Evolutionary conservation across 73 alveolate species (phyloP), one percentile per base, ranked within the genome.

Genomic region (Paramecium tetraurelia): DNA sequence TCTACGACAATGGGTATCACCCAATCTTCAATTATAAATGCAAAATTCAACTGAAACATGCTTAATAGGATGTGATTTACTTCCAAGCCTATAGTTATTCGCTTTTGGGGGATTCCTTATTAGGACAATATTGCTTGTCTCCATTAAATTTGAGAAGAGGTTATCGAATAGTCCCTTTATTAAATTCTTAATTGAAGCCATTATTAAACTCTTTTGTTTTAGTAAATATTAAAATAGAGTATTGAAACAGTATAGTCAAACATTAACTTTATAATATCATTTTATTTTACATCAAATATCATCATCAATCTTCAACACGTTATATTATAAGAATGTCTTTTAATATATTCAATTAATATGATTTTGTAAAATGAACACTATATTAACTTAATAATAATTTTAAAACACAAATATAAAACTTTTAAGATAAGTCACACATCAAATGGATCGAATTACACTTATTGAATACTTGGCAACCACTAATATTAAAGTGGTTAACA

Each of bases 21-120:
- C 89, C 89, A 27, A 68, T 77, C 14, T 77, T 77, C n/a, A 77
- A 41, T 77, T 77, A 77, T 31, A 41, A 77, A 35, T 77, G 89
- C 48, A n/a, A 77, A 44, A 77, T 77, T 14, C 7, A 20, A 77
- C 38, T 77, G 4, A 20, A 41, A 8, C 89, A 77, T 77, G 72
- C 70, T 20, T 27, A 77, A 27, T 38, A 38, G 8, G 89, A 58
- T 77, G 71, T 77, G 14, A n/a, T 77, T 18, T 77, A 77, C 20
- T 77, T 77, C 22, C 40, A 77, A 18, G 89, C 89, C 1, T 77
- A 44, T 16, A 77, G 89, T 77, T 77, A 77, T 41, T 41, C 72
- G 7, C 4, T 77, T 35, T 77, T 77, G 24, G 89, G 89, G 0
- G 89, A 80, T 80, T 31, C 57, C 7, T 22, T 43, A 18, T 21